Conservation (phyloP, 1,284 basidiomycete species). For the Kwoniella shivajii region DNA sequence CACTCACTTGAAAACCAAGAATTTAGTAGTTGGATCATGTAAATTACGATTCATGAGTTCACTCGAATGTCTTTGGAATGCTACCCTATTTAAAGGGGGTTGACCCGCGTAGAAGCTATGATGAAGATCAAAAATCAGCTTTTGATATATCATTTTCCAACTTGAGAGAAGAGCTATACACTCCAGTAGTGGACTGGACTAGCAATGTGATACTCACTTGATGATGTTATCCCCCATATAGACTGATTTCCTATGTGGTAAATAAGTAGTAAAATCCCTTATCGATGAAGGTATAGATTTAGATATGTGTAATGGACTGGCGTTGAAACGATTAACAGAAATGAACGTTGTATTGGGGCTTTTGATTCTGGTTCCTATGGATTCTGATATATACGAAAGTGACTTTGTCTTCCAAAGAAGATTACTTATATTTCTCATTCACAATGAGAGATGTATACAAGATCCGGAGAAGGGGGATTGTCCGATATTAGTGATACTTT, state of each 20-base stretch:
- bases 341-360: no score
- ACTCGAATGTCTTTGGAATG: slow-evolving; percentile 76
- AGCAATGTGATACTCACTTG: slow-evolving; percentile 35
- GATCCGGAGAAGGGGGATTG: no score
- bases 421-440: no score
- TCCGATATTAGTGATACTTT: no score
- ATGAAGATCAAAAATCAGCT: neutral
- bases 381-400: no score
- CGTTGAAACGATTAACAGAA: no score
- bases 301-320: no score
- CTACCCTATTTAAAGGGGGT: slow-evolving; percentile 75
- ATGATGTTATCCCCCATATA: slow-evolving; percentile 52
- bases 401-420: no score
- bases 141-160: neutral
- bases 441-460: no score
- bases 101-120: slow-evolving; percentile 72
- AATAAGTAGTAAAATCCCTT: neutral
- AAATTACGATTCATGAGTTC: slow-evolving; percentile 71
- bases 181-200: neutral
- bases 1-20: slow-evolving; percentile 68
- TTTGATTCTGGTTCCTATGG: no score
- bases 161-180: neutral
- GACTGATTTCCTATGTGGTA: neutral
- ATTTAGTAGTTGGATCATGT: slow-evolving; percentile 63
- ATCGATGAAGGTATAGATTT: neutral